These are phyloP conservation scores for Harringtonia lauricola DNA, from an alignment of 2,329 filamentous ascomycete genomes.

Conservation along the genomic window DNA sequence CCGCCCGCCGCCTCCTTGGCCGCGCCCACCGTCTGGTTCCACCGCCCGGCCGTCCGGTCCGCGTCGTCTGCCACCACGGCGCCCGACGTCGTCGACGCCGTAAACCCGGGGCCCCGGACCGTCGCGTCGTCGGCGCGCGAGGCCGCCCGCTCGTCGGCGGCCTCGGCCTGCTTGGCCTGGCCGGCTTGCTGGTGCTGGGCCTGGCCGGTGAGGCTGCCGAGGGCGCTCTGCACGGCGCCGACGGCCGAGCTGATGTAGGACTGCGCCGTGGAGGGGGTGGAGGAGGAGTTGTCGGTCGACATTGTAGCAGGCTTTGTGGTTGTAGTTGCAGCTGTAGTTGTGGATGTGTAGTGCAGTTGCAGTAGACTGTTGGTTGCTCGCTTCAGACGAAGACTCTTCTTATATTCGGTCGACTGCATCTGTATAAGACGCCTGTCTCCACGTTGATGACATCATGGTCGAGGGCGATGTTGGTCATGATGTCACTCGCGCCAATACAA, in stretches of 20 bases:
- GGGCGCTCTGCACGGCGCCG: slow-evolving; percentile 58
- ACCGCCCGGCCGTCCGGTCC: slow-evolving; percentile 60
- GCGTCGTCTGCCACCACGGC: slow-evolving; percentile 61
- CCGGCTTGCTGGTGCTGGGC: slow-evolving; percentile 55
- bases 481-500: no score
- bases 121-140: slow-evolving; percentile 64
- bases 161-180: slow-evolving; percentile 53
- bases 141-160: slow-evolving; percentile 55
- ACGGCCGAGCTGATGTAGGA: slow-evolving; percentile 64
- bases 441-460: no score
- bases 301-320: slow-evolving; percentile 18
- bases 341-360: no score
- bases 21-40: slow-evolving; percentile 83
- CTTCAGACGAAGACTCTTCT: no score
- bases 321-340: no score
- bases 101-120: slow-evolving; percentile 61
- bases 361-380: no score
- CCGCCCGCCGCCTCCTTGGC: slow-evolving; percentile 75
- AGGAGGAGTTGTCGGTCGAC: slow-evolving; percentile 16
- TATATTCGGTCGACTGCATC: no score
- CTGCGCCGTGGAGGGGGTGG: slow-evolving; percentile 62
- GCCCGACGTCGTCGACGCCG: slow-evolving; percentile 58
- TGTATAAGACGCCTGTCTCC: no score
- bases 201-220: slow-evolving; percentile 66
- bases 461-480: no score